These are phyloP conservation scores for Margaritispora aquatica DNA, from an alignment of 495 filamentous ascomycete genomes.

Conservation along the genomic window DNA sequence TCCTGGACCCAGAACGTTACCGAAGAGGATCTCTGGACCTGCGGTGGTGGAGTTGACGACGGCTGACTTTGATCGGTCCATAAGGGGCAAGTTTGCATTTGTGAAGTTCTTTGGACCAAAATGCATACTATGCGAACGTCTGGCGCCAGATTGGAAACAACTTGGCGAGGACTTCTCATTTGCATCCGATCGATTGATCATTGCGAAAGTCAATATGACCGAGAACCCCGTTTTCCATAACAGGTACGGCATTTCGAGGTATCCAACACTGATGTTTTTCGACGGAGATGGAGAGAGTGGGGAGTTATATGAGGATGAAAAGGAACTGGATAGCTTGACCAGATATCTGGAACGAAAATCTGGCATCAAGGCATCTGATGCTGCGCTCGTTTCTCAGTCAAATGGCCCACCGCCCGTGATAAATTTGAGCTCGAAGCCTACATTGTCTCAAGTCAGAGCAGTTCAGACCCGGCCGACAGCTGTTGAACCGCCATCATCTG, in stretches of 20 bases:
- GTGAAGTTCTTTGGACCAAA: conserved; percentile 18
- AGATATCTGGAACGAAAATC: conserved; percentile 18
- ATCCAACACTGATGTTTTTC: conserved; percentile 20
- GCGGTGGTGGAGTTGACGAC: conserved; percentile 14
- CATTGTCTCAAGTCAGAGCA: conserved; percentile 35
- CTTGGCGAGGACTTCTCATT: conserved; percentile 18
- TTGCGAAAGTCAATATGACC: conserved; percentile 16
- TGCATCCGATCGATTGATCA: conserved; percentile 17
- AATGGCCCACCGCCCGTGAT: conserved; percentile 37
- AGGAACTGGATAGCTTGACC: conserved; percentile 8
- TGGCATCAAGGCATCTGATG: conserved; percentile 13
- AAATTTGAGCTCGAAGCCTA: conserved; percentile 38
- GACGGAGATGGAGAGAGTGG: conserved; percentile 11
- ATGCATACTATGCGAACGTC: conserved; percentile 17
- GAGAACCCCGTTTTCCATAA: conserved; percentile 3
- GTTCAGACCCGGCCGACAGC: conserved; percentile 25
- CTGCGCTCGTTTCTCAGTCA: conserved; percentile 3
- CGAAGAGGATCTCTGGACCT: conserved; percentile 3
- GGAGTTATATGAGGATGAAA: conserved; percentile 7
- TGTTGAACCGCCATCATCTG: conserved; percentile 26
- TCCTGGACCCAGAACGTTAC: conserved; percentile 7
- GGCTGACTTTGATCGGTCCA: conserved; percentile 16
- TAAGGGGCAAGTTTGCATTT: conserved; percentile 13
- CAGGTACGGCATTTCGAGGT: conserved; percentile 14
- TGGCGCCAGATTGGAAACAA: conserved; percentile 19